Conservation (phyloP, 345 rosid genomes). For the Brassica incana region DNA sequence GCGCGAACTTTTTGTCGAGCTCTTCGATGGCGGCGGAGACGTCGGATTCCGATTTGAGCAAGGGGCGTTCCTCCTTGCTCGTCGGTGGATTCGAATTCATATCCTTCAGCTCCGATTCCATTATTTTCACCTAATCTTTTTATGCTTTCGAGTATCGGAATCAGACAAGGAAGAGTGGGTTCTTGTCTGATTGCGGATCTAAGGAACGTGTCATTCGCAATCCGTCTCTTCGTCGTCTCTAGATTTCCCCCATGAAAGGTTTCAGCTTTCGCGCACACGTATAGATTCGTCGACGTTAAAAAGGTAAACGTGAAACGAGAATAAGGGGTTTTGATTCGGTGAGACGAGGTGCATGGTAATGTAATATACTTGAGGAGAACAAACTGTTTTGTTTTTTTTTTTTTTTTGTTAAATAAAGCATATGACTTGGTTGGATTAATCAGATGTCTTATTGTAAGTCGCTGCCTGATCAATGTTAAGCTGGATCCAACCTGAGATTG, state of each 20-base stretch:
- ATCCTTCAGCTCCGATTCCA: constrained; percentile 72
- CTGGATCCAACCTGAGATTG: neutral
- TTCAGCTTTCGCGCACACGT: constrained; percentile 36
- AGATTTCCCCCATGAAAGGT: constrained; percentile 27
- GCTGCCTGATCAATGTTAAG: neutral
- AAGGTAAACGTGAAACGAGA: constrained; percentile 8
- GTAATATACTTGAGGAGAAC: neutral
- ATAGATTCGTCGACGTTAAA: constrained; percentile 40
- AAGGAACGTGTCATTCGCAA: constrained; percentile 7
- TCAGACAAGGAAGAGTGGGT: constrained; percentile 17
- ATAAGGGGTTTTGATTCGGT: neutral
- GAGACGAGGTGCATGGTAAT: neutral
- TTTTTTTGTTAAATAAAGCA: neutral
- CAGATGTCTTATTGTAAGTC: neutral
- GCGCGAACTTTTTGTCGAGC: constrained; percentile 85
- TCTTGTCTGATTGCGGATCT: constrained; percentile 34
- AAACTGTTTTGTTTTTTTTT: neutral
- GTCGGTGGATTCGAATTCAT: constrained; percentile 46
- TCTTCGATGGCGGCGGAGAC: constrained; percentile 49
- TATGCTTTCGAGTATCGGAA: neutral
- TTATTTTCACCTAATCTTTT: constrained; percentile 20
- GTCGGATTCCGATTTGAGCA: constrained; percentile 59
- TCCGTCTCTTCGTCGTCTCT: constrained; percentile 28
- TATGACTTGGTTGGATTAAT: neutral
- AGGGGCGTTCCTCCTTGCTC: constrained; percentile 74